These are phyloP conservation scores for Peronospora farinosa DNA, from an alignment of 352 stramenopile species.

Conservation along the genomic window DNA sequence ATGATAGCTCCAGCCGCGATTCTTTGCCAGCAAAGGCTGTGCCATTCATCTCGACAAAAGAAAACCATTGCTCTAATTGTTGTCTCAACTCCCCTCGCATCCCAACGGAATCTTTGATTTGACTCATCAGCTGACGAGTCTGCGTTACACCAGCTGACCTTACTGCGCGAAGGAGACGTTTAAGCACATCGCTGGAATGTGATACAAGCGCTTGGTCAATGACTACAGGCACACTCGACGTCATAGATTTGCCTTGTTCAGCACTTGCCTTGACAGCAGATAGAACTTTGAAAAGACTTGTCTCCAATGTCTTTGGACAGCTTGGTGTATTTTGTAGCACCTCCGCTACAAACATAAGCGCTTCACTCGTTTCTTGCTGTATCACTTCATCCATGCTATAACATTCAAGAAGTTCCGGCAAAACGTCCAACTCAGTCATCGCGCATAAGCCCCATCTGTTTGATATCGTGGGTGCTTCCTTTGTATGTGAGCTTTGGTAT, in stretches of 20 bases:
- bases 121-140: slow-evolving; percentile 18
- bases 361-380: slow-evolving; percentile 19
- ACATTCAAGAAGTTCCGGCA: slow-evolving; percentile 30
- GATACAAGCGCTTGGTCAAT: slow-evolving; percentile 19
- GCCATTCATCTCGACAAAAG: slow-evolving; percentile 27
- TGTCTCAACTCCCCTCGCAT: slow-evolving; percentile 26
- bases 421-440: slow-evolving; percentile 28
- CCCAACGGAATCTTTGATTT: slow-evolving; percentile 18
- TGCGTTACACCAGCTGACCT: slow-evolving; percentile 22
- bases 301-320: slow-evolving; percentile 31
- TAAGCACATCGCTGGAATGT: slow-evolving; percentile 28
- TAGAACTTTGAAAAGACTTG: slow-evolving; percentile 28
- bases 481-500: slow-evolving; percentile 30
- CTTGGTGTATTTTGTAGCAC: slow-evolving; percentile 34
- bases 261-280: slow-evolving; percentile 23
- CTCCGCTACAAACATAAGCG: slow-evolving; percentile 26
- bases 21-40: slow-evolving; percentile 33
- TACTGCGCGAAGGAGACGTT: slow-evolving; percentile 28
- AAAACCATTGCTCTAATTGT: slow-evolving; percentile 40
- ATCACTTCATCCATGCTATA: slow-evolving; percentile 25
- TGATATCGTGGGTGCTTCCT: slow-evolving; percentile 14
- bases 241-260: slow-evolving; percentile 5
- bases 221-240: not conserved
- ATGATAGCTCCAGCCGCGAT: slow-evolving; percentile 30
- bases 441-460: slow-evolving; percentile 29